Conservation (phyloP, 2,329 filamentous ascomycete genomes). For the Aspergillus hiratsukae region DNA sequence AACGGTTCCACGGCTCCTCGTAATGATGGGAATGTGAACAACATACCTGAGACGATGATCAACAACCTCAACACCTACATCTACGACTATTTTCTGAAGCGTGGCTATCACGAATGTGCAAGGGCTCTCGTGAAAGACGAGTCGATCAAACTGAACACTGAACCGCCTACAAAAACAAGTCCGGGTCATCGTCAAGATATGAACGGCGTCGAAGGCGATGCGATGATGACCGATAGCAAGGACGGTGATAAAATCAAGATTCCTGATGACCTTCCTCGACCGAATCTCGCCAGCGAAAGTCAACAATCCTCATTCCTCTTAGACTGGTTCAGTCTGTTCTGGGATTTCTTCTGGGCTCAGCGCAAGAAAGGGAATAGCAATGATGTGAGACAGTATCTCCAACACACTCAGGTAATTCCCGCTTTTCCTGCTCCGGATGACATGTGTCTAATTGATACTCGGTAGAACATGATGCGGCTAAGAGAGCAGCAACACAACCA, state of each 20-base stretch:
- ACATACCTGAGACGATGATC: slow-evolving; percentile 33
- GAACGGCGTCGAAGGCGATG: slow-evolving; percentile 68
- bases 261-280: slow-evolving; percentile 70
- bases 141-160: slow-evolving; percentile 53
- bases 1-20: slow-evolving; percentile 44
- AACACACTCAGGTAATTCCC: slow-evolving; percentile 68
- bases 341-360: slow-evolving; percentile 88
- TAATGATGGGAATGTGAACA: slow-evolving; percentile 37
- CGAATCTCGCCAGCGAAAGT: slow-evolving; percentile 55
- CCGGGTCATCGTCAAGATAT: slow-evolving; percentile 66
- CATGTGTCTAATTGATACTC: slow-evolving; percentile 15
- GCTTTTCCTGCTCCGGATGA: slow-evolving; percentile 3
- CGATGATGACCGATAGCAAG: slow-evolving; percentile 80
- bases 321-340: slow-evolving; percentile 97
- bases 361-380: slow-evolving; percentile 62
- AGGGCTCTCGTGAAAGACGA: slow-evolving; percentile 66
- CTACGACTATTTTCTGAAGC: slow-evolving; percentile 75
- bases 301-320: slow-evolving; percentile 77
- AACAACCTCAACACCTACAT: slow-evolving; percentile 60
- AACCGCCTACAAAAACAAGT: slow-evolving; percentile 58
- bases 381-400: slow-evolving; percentile 69
- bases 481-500: slow-evolving; percentile 74
- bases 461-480: slow-evolving; percentile 61
- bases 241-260: slow-evolving; percentile 70
- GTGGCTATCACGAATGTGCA: slow-evolving; percentile 78